Conservation (phyloP, 2,329 filamentous ascomycete species). For the Aschersonia sp. region DNA sequence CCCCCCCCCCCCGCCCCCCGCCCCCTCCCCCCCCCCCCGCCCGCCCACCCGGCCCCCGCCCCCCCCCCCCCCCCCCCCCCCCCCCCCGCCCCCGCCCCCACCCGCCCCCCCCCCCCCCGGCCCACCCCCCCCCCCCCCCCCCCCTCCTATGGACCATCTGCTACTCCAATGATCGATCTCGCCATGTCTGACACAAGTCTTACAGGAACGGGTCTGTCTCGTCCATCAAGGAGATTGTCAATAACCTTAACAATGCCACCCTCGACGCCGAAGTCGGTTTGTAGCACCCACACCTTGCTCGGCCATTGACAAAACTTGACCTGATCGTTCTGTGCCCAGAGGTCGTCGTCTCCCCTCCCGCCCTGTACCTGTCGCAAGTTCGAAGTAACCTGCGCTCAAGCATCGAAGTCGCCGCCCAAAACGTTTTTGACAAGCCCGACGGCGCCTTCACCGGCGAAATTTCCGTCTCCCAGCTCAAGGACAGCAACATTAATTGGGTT, state of each 20-base stretch:
- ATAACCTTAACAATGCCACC: slow-evolving; percentile 73
- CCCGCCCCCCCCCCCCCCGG: neutral
- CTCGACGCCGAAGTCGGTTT: slow-evolving; percentile 63
- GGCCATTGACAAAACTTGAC: neutral
- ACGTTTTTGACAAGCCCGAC: slow-evolving; percentile 94
- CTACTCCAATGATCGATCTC: neutral
- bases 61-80: no score
- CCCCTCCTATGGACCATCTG: neutral
- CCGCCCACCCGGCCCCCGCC: no score
- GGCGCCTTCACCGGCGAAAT: slow-evolving; percentile 97
- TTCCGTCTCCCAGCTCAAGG: slow-evolving; percentile 79
- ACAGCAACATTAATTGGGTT: slow-evolving; percentile 77
- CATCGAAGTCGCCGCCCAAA: slow-evolving; percentile 84
- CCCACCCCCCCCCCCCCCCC: slow-evolving; percentile 6
- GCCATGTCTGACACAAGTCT: neutral
- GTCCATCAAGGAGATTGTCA: slow-evolving; percentile 82
- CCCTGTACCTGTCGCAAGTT: slow-evolving; percentile 80
- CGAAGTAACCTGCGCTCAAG: slow-evolving; percentile 62
- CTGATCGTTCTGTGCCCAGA: slow-evolving; percentile 34
- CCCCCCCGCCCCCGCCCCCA: slow-evolving; percentile 6
- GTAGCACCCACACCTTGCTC: slow-evolving; percentile 15
- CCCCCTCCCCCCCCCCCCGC: no score
- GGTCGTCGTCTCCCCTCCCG: slow-evolving; percentile 85
- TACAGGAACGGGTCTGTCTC: slow-evolving; percentile 82
- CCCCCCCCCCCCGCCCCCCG: no score